phyloP scores from a whole-genome alignment of 768 basidiomycete genomes.

The Tephrocybe sp. region DNA sequence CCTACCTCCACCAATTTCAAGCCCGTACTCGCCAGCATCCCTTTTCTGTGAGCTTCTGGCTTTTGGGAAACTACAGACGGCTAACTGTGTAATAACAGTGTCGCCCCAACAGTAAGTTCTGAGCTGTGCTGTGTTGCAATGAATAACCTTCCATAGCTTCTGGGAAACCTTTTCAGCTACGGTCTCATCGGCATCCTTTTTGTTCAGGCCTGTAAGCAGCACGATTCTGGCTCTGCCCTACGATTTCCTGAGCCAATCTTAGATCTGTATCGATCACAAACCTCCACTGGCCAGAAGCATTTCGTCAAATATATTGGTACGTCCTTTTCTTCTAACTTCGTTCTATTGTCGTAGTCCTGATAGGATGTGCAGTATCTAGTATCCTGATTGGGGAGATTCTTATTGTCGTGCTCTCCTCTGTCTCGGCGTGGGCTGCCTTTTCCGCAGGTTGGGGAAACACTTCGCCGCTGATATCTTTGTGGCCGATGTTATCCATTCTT shows the following conservation, averaged over 20 bases:
- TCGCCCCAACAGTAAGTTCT: neutral
- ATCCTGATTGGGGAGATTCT: conserved; percentile 17
- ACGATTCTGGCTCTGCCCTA: neutral
- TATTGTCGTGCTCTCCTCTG: conserved; percentile 20
- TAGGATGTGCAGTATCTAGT: conserved; percentile 10
- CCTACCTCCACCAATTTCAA: neutral
- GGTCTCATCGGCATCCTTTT: conserved; percentile 11
- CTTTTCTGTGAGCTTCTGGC: neutral
- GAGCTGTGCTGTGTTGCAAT: neutral
- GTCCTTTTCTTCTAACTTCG: neutral
- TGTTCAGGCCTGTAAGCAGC: conserved; percentile 10
- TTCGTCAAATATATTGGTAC: conserved; percentile 11
- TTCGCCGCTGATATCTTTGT: conserved; percentile 5
- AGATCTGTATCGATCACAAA: conserved; percentile 9
- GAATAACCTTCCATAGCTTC: neutral
- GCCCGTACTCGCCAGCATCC: neutral
- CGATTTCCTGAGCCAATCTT: neutral
- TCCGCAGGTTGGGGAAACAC: conserved; percentile 21
- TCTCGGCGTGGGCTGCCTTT: conserved; percentile 20
- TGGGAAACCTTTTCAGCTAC: conserved; percentile 14
- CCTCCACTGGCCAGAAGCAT: neutral
- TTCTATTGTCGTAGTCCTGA: neutral
- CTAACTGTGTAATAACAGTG: neutral
- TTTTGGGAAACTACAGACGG: too few relatives aligned
- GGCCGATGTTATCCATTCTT: conserved; percentile 15